phyloP scores from a whole-genome alignment of 768 basidiomycete genomes.

The Boletus vinaceobasis region DNA sequence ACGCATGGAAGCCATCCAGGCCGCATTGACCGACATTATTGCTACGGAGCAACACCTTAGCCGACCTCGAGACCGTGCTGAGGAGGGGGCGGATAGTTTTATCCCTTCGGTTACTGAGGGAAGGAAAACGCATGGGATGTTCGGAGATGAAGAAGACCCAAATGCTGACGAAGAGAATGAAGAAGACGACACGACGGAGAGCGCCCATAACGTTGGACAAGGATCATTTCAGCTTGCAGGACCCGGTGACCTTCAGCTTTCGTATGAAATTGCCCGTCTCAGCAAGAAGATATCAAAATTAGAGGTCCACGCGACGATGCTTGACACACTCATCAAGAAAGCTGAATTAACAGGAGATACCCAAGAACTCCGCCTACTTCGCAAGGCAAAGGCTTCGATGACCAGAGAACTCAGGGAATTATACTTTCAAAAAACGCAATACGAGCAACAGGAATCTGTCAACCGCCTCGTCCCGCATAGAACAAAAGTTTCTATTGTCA shows the following conservation, averaged over 20 bases:
- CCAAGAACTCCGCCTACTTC: slow-evolving; percentile 79
- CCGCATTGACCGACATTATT: slow-evolving; percentile 94
- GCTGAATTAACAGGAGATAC: slow-evolving; percentile 92
- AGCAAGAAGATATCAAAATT: slow-evolving; percentile 71
- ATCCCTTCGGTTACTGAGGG: slow-evolving; percentile 5
- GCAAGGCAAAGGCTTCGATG: slow-evolving; percentile 78
- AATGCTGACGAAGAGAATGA: slow-evolving; percentile 45
- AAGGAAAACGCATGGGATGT: slow-evolving; percentile 30
- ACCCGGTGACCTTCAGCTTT: slow-evolving; percentile 86
- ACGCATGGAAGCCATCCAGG: slow-evolving; percentile 94
- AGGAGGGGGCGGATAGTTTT: slow-evolving; percentile 9
- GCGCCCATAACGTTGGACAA: slow-evolving; percentile 33
- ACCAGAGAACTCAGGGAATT: slow-evolving; percentile 79
- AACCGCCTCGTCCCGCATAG: slow-evolving; percentile 82
- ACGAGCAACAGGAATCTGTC: slow-evolving; percentile 90
- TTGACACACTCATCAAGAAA: slow-evolving; percentile 87
- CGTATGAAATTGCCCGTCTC: slow-evolving; percentile 80
- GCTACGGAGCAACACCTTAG: slow-evolving; percentile 64
- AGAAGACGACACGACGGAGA: slow-evolving; percentile 33
- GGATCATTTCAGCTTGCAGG: slow-evolving; percentile 72
- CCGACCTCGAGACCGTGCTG: slow-evolving; percentile 13
- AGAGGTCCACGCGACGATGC: slow-evolving; percentile 75
- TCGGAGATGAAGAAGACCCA: slow-evolving; percentile 38
- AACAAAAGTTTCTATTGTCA: slow-evolving; percentile 82
- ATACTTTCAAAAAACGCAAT: slow-evolving; percentile 87